A percentile compares a stretch with the other conserved stretches of the same genome.
Conservation (phyloP, 768 basidiomycete genomes). For the Omphalotus guepiniiformis region DNA sequence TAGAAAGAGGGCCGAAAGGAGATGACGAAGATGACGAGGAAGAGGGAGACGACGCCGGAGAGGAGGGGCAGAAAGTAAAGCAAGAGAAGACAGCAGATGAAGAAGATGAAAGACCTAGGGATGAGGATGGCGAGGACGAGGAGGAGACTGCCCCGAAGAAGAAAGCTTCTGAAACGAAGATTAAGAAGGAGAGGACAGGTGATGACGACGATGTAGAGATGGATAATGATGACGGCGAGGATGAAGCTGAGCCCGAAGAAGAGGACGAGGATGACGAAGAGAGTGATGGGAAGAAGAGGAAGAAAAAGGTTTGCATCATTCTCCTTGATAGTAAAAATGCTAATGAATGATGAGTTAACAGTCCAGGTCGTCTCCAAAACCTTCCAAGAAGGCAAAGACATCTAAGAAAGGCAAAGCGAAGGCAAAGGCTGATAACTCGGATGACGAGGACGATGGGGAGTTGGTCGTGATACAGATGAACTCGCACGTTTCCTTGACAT, state of each 20-base stretch:
- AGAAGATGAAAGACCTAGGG: slow-evolving; percentile 32
- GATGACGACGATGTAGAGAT: slow-evolving; percentile 46
- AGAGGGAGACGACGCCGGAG: slow-evolving; percentile 23
- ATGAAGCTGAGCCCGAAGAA: slow-evolving; percentile 48
- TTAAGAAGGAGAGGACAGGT: slow-evolving; percentile 35
- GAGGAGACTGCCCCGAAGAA: slow-evolving; percentile 36
- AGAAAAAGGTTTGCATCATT: slow-evolving; percentile 51
- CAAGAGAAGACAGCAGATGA: slow-evolving; percentile 33
- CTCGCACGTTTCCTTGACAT: slow-evolving; percentile 86
- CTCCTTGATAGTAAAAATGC: background rate
- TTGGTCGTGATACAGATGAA: slow-evolving; percentile 84
- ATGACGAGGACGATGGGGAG: slow-evolving; percentile 46
- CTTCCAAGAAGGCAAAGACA: slow-evolving; percentile 30
- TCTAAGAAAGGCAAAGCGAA: slow-evolving; percentile 56
- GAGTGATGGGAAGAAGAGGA: slow-evolving; percentile 62
- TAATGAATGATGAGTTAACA: no score
- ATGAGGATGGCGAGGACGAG: slow-evolving; percentile 30
- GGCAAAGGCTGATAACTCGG: slow-evolving; percentile 46
- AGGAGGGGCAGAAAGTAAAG: slow-evolving; percentile 18
- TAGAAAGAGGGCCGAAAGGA: slow-evolving; percentile 27
- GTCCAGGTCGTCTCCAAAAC: slow-evolving; percentile 23
- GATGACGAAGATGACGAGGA: slow-evolving; percentile 40
- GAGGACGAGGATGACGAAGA: slow-evolving; percentile 45
- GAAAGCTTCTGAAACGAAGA: slow-evolving; percentile 44
- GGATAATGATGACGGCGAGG: slow-evolving; percentile 51